Percentiles rank a stretch among this genome's conserved stretches.
phyloP scores from a whole-genome alignment of 2,329 filamentous ascomycete genomes.

The Talaromyces islandicus region DNA sequence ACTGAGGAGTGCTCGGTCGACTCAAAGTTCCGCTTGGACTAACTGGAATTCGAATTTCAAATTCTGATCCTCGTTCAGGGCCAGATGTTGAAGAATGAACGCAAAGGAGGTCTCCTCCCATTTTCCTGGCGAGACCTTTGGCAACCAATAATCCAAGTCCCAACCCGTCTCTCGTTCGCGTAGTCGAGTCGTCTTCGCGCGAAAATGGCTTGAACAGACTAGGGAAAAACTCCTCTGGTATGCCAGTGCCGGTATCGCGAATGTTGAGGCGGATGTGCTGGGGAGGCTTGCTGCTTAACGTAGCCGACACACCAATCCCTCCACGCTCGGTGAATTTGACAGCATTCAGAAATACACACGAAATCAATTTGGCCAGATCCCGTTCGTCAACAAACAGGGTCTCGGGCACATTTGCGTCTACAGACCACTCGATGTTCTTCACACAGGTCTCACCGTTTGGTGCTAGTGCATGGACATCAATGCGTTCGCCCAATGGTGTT shows the following conservation, averaged over 20 bases:
- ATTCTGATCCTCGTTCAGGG: slow-evolving; percentile 58
- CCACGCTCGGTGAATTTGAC: slow-evolving; percentile 66
- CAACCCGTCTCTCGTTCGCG: slow-evolving; percentile 61
- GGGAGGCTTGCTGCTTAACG: slow-evolving; percentile 41
- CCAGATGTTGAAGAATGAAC: slow-evolving; percentile 58
- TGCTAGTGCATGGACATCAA: slow-evolving; percentile 39
- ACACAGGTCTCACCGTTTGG: slow-evolving; percentile 40
- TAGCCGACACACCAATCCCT: slow-evolving; percentile 51
- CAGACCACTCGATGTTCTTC: slow-evolving; percentile 43
- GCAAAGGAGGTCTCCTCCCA: slow-evolving; percentile 62
- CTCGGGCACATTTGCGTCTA: slow-evolving; percentile 42
- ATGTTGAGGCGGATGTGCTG: slow-evolving; percentile 57
- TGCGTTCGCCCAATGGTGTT: slow-evolving; percentile 40
- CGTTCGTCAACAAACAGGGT: slow-evolving; percentile 52
- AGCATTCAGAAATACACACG: slow-evolving; percentile 60
- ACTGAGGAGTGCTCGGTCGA: slow-evolving; percentile 44
- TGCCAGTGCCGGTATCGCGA: slow-evolving; percentile 62
- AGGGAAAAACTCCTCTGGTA: slow-evolving; percentile 59
- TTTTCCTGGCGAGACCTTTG: slow-evolving; percentile 62
- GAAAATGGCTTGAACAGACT: slow-evolving; percentile 66
- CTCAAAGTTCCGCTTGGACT: slow-evolving; percentile 41
- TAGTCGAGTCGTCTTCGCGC: slow-evolving; percentile 62
- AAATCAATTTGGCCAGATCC: slow-evolving; percentile 58
- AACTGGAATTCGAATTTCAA: slow-evolving; percentile 61
- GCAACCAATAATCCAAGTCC: slow-evolving; percentile 66